These are phyloP conservation scores for Pleurotus cornucopiae DNA, from an alignment of 768 basidiomycete genomes.

Conservation along the genomic window DNA sequence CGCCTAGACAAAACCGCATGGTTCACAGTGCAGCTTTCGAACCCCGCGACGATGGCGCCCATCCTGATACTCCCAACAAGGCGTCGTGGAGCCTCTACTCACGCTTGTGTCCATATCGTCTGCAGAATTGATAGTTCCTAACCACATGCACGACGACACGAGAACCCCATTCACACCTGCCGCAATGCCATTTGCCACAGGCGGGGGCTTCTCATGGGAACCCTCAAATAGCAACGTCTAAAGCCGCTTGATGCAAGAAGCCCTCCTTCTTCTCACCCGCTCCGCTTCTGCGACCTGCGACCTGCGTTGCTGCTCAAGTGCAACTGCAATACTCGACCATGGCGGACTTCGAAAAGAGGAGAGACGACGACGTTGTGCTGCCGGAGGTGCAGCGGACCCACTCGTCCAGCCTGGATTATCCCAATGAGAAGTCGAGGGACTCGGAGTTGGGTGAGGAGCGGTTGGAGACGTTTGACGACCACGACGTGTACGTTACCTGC, in stretches of 20 bases:
- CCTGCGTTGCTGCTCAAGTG: background rate
- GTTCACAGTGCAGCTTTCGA: too few species aligned
- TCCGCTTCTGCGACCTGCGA: background rate
- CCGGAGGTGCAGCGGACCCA: constrained; percentile 6
- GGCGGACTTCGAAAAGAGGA: background rate
- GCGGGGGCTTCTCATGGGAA: background rate
- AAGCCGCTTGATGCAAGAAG: constrained; percentile 1
- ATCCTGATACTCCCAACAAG: too few species aligned
- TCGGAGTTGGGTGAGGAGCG: constrained; percentile 19
- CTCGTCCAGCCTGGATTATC: constrained; percentile 10
- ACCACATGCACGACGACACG: constrained; percentile 13
- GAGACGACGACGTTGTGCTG: background rate
- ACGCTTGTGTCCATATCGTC: background rate
- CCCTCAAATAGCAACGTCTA: background rate
- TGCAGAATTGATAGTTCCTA: constrained; percentile 14
- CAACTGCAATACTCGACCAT: background rate
- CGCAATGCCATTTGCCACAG: background rate
- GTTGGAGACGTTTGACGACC: constrained; percentile 27
- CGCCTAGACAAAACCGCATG: too few species aligned
- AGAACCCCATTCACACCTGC: background rate
- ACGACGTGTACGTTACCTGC: constrained; percentile 33
- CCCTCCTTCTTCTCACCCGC: background rate
- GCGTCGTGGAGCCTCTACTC: background rate
- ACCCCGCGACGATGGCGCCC: too few species aligned
- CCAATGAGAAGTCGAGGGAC: constrained; percentile 21